Evolutionary conservation across 345 rosid species (phyloP).

Genomic region (Eucalyptus polyanthemos): DNA sequence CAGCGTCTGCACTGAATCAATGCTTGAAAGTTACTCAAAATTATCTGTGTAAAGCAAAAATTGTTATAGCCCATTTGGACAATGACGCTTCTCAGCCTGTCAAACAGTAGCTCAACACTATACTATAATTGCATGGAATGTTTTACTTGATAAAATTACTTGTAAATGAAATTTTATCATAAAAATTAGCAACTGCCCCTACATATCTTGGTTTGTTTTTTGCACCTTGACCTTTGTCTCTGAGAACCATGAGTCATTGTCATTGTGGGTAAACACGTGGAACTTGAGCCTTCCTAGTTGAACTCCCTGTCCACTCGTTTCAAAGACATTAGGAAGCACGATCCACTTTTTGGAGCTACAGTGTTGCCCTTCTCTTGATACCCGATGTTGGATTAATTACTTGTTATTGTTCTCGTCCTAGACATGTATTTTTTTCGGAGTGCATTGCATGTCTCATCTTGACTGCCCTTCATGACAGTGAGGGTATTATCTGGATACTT

Average conservation of each 20-base stretch:
- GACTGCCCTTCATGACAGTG: not conserved
- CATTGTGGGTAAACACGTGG: not conserved
- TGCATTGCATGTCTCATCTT: not conserved
- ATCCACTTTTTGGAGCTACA: not conserved
- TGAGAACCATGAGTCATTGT: not conserved
- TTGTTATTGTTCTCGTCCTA: not conserved
- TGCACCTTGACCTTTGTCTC: not conserved
- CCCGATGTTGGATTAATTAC: not conserved
- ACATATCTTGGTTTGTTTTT: not conserved
- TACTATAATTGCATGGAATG: not conserved
- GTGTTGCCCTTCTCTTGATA: not conserved
- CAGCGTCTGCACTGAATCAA: not conserved
- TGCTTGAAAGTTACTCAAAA: not conserved
- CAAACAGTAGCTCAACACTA: not conserved
- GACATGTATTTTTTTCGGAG: not conserved
- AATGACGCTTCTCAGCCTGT: not conserved
- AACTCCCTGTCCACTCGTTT: not conserved
- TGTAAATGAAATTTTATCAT: not conserved
- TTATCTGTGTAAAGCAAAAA: not conserved
- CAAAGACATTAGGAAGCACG: not conserved
- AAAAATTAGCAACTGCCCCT: not conserved
- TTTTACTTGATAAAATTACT: not conserved
- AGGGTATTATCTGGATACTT: not conserved
- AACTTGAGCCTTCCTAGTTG: not conserved
- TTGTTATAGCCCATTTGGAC: not conserved